Percentiles rank a stretch among this genome's conserved stretches.
Conservation (phyloP, 2,329 filamentous ascomycete species). For the Xylariaceae sp. region DNA sequence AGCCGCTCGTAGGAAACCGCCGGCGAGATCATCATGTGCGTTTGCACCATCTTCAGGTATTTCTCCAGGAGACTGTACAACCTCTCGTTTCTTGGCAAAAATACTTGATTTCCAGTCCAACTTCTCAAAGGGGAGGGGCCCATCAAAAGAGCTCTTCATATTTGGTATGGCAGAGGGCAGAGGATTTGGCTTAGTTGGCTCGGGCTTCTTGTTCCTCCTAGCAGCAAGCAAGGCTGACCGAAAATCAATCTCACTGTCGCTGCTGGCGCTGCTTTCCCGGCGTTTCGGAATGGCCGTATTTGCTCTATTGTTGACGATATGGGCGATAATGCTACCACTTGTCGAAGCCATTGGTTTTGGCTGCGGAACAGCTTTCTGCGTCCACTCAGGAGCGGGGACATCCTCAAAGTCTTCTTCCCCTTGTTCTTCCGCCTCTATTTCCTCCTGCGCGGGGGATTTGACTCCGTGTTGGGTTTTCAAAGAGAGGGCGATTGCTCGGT, state of each 20-base stretch:
- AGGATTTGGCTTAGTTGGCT: slow-evolving; percentile 27
- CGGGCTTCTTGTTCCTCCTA: slow-evolving; percentile 49
- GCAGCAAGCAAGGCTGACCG: slow-evolving; percentile 70
- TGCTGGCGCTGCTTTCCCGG: slow-evolving; percentile 50
- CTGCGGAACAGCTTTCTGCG: slow-evolving; percentile 49
- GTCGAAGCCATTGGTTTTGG: slow-evolving; percentile 49
- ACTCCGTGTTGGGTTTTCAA: slow-evolving; percentile 59
- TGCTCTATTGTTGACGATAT: slow-evolving; percentile 69
- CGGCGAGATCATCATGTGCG: slow-evolving; percentile 30
- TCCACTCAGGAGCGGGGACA: slow-evolving; percentile 51
- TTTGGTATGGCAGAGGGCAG: slow-evolving; percentile 42
- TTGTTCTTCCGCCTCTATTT: slow-evolving; percentile 34
- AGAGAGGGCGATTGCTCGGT: slow-evolving; percentile 79
- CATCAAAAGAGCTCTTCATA: slow-evolving; percentile 63
- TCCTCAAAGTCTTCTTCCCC: slow-evolving; percentile 48
- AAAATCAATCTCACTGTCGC: slow-evolving; percentile 77
- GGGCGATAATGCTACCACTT: slow-evolving; percentile 62
- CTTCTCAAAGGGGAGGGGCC: slow-evolving; percentile 87
- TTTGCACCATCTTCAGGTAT: slow-evolving; percentile 5
- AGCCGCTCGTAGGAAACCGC: slow-evolving; percentile 36
- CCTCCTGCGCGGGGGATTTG: slow-evolving; percentile 25
- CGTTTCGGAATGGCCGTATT: slow-evolving; percentile 54
- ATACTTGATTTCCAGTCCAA: slow-evolving; percentile 64
- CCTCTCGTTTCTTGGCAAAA: slow-evolving; percentile 43
- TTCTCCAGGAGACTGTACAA: slow-evolving; percentile 23